A percentile compares a stretch with the other conserved stretches of the same genome.
phyloP scores from a whole-genome alignment of 352 stramenopile species.

The Salisapilia sapeloensis region DNA sequence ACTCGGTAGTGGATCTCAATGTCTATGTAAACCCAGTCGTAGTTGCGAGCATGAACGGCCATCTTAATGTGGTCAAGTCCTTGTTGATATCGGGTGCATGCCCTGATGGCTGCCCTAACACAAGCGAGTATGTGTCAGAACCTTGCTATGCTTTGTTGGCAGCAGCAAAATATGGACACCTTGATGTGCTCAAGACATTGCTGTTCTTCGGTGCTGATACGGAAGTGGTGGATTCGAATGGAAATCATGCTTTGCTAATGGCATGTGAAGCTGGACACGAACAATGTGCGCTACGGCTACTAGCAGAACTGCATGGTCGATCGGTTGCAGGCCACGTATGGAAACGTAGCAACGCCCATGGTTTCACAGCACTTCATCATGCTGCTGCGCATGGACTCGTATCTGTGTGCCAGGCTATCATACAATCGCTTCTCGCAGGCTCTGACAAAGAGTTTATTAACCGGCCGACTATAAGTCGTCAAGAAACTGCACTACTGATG shows the following conservation, averaged over 20 bases:
- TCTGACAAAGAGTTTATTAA: constrained; percentile 18
- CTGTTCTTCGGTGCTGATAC: constrained; percentile 2
- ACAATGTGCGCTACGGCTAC: constrained; percentile 23
- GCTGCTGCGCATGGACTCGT: constrained; percentile 23
- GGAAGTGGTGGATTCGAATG: constrained; percentile 11
- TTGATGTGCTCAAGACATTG: constrained; percentile 3
- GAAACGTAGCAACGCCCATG: constrained; percentile 28
- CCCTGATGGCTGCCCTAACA: background rate
- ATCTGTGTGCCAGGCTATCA: constrained; percentile 11
- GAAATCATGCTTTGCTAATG: constrained; percentile 30
- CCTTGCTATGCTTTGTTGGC: constrained; percentile 5
- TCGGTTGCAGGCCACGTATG: constrained; percentile 6
- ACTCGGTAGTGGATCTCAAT: constrained; percentile 39
- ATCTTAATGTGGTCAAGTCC: constrained; percentile 24
- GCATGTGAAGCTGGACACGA: constrained; percentile 34
- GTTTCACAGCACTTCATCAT: constrained; percentile 46
- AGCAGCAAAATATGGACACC: constrained; percentile 4
- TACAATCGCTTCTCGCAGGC: constrained; percentile 14
- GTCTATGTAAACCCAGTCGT: constrained; percentile 33
- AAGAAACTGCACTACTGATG: constrained; percentile 45
- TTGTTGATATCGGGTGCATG: constrained; percentile 18
- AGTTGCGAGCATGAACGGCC: constrained; percentile 57
- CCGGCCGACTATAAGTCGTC: constrained; percentile 17
- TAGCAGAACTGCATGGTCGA: constrained; percentile 6
- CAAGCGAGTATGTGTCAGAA: constrained; percentile 6